Base-by-base conservation (phyloP, 2,329 filamentous ascomycete species). In the Grosmannia huntii region DNA sequence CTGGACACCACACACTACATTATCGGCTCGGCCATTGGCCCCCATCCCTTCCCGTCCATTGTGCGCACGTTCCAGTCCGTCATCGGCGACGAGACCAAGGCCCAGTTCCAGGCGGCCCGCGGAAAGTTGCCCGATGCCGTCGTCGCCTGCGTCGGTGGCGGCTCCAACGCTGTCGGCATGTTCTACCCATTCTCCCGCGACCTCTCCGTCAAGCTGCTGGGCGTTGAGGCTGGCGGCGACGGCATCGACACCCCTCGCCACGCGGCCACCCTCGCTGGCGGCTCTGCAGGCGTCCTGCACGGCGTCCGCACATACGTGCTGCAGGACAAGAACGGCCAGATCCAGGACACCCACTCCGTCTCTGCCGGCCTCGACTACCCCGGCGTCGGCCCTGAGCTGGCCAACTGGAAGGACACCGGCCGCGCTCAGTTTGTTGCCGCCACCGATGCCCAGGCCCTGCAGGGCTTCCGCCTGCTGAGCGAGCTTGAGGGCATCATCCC, bases 1-100 rank as follows among this genome's bases (percentile, higher is more conserved):
- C 87, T 99, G 19, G 85, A 91, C 66, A 95, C 89, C 21, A 97
- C 94, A 0, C 94, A 99, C 78, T 99, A 97, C 77, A 94, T 97
- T 66, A 95, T 99, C 66, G 94, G 94, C 59, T 96, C 90, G 19
- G 94, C 94, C 51, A 99, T 99, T 66, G 94, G 94, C 0, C 94
- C 94, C 53, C 94, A 99, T 71, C 94, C 94, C 12, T 97, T 96
- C 85, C 94, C 94, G 1, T 95, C 90, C 56, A 97, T 97, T 62
- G 94, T 97, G 56, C 86, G 94, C 61, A 96, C 92, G 0, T 96
- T 99, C 84, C 94, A 97, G 75, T 94, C 87, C 5, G 87, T 99
- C 62, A 99, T 99, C 64, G 94, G 94, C 58, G 83, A 87, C 65
- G 94, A 99, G 77, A 96, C 94, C 51, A 96, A 94, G 77, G 75